These are phyloP conservation scores for Phytophthora chlamydospora DNA, from an alignment of 352 stramenopile species.

Conservation along the genomic window DNA sequence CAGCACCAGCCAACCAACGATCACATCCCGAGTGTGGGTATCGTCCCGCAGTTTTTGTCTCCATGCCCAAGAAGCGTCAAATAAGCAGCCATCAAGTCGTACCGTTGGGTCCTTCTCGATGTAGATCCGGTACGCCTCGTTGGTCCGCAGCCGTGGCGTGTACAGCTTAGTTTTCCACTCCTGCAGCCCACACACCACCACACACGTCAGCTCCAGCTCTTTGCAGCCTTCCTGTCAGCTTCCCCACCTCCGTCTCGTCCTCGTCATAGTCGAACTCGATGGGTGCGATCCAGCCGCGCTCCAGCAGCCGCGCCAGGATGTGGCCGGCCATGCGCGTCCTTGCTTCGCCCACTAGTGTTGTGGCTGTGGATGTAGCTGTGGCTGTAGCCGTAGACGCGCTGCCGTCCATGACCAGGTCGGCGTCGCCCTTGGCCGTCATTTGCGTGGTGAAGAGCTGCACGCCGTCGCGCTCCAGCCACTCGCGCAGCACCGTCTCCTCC, in stretches of 20 bases:
- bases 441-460: conserved; percentile 61
- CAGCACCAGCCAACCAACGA: conserved; percentile 36
- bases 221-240: not conserved
- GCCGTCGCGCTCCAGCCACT: conserved; percentile 77
- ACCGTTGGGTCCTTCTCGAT: conserved; percentile 79
- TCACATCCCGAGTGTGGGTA: conserved; percentile 35
- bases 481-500: conserved; percentile 61
- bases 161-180: conserved; percentile 62
- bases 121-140: conserved; percentile 83
- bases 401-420: conserved; percentile 34
- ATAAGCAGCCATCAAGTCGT: conserved; percentile 23
- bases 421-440: conserved; percentile 29
- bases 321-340: conserved; percentile 46
- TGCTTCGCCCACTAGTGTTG: conserved; percentile 39
- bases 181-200: conserved; percentile 16
- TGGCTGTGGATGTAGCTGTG: conserved; percentile 27
- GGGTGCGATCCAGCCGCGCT: conserved; percentile 64
- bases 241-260: conserved; percentile 46
- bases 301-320: conserved; percentile 61
- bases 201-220: conserved; percentile 1
- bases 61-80: conserved; percentile 10
- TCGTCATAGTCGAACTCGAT: conserved; percentile 59
- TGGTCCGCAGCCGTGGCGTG: conserved; percentile 63
- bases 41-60: conserved; percentile 26
- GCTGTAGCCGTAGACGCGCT: conserved; percentile 19